A percentile compares a stretch with the other conserved stretches of the same genome.
Conservation (phyloP, 139 green algal species). For the Spirogloea muscicola region DNA sequence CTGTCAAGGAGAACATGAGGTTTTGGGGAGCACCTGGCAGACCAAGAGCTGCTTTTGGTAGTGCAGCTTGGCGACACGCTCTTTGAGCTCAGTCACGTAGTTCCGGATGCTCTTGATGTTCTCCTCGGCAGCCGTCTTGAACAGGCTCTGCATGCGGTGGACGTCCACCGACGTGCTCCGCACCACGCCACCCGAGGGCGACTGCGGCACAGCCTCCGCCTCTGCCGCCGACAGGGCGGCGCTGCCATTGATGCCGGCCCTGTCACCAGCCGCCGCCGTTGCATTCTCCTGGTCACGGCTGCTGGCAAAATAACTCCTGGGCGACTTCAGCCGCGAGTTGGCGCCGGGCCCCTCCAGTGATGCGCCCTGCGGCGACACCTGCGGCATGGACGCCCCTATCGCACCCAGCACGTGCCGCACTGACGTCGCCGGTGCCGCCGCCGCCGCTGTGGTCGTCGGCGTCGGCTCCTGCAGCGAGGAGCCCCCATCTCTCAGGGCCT, state of each 20-base stretch:
- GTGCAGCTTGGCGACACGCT: constrained; percentile 42
- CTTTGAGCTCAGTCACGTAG: constrained; percentile 46
- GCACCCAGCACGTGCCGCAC: not conserved
- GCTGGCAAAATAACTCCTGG: not conserved
- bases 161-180: constrained; percentile 10
- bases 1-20: not conserved
- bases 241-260: not conserved
- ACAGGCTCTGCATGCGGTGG: constrained; percentile 34
- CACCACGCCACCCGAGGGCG: not conserved
- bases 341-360: not conserved
- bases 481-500: not conserved
- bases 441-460: not conserved
- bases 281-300: not conserved
- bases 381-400: not conserved
- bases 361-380: not conserved
- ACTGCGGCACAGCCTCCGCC: not conserved
- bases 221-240: not conserved
- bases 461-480: not conserved
- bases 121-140: constrained; percentile 38
- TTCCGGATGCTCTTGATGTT: constrained; percentile 41
- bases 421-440: not conserved
- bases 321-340: not conserved
- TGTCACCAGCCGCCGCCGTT: not conserved
- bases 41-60: constrained; percentile 50
- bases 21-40: constrained; percentile 10